These are phyloP conservation scores for Phaseolus coccineus DNA, from an alignment of 331 rosid species.

Conservation along the genomic window DNA sequence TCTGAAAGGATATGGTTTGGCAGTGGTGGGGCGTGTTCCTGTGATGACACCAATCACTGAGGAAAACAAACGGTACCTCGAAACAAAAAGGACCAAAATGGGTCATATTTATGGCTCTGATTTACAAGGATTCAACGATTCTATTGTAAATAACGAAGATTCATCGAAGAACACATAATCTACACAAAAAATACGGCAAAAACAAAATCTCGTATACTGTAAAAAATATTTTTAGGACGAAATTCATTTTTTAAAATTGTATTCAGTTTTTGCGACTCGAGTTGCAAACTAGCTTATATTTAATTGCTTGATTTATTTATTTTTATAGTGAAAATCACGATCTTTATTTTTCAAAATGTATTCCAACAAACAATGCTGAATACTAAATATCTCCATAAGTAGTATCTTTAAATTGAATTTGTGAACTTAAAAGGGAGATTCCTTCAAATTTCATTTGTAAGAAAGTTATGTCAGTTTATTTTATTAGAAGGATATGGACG, in stretches of 20 bases:
- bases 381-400: no score
- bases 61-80: slow-evolving; percentile 73
- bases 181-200: neutral
- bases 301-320: no score
- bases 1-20: slow-evolving; percentile 82
- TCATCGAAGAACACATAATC: neutral
- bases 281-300: no score
- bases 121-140: slow-evolving; percentile 55
- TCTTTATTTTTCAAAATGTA: no score
- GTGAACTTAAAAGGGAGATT: no score
- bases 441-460: no score
- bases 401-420: no score
- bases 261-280: neutral
- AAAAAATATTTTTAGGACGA: slow-evolving; percentile 5
- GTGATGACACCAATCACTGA: slow-evolving; percentile 82
- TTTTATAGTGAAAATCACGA: no score
- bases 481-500: no score
- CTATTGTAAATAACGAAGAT: slow-evolving; percentile 45
- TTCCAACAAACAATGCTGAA: no score
- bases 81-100: slow-evolving; percentile 86
- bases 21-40: slow-evolving; percentile 81
- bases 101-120: slow-evolving; percentile 91
- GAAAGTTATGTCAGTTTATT: no score
- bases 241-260: slow-evolving; percentile 26
- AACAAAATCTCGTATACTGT: neutral